A percentile compares a stretch with the other conserved stretches of the same genome.
Evolutionary conservation across 2,329 filamentous ascomycete species (phyloP).

Genomic region (Talaromyces albobiverticillius): DNA sequence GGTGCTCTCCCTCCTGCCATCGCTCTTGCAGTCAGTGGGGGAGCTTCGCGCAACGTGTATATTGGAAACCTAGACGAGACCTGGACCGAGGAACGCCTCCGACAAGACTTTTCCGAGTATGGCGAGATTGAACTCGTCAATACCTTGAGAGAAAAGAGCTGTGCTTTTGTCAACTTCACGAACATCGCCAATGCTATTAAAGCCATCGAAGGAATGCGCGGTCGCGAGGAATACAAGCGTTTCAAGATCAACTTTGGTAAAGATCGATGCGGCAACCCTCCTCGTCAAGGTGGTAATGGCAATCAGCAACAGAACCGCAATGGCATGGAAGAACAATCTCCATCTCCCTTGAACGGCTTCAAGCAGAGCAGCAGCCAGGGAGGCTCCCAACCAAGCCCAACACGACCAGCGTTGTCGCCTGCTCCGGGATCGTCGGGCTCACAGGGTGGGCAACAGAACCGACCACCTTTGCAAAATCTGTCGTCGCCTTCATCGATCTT

Average conservation of each 20-base stretch:
- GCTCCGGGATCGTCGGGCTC: slow-evolving; percentile 54
- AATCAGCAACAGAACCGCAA: slow-evolving; percentile 53
- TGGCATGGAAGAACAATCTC: slow-evolving; percentile 55
- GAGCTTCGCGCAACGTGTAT: slow-evolving; percentile 97
- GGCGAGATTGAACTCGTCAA: slow-evolving; percentile 98
- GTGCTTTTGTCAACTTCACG: slow-evolving; percentile 98
- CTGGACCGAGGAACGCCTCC: slow-evolving; percentile 92
- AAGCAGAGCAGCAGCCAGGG: slow-evolving; percentile 54
- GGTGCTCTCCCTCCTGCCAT: slow-evolving; percentile 94
- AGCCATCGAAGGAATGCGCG: slow-evolving; percentile 91
- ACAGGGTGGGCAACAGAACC: slow-evolving; percentile 53
- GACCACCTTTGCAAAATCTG: slow-evolving; percentile 55
- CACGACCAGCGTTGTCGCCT: slow-evolving; percentile 51
- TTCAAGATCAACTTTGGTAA: slow-evolving; percentile 99
- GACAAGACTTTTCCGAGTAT: slow-evolving; percentile 95
- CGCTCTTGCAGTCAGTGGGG: slow-evolving; percentile 90
- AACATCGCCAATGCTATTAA: slow-evolving; percentile 99
- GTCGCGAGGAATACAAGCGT: slow-evolving; percentile 92
- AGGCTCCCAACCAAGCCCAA: slow-evolving; percentile 60
- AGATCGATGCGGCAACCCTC: slow-evolving; percentile 94
- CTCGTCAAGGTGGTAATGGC: slow-evolving; percentile 72
- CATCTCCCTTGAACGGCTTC: slow-evolving; percentile 55
- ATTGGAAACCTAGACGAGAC: slow-evolving; percentile 96
- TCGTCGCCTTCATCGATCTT: slow-evolving; percentile 68
- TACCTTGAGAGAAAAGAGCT: slow-evolving; percentile 95